A percentile compares a stretch with the other conserved stretches of the same genome.
phyloP scores from a whole-genome alignment of 2,329 filamentous ascomycete genomes.

The Tolypocladium ophioglossoides region DNA sequence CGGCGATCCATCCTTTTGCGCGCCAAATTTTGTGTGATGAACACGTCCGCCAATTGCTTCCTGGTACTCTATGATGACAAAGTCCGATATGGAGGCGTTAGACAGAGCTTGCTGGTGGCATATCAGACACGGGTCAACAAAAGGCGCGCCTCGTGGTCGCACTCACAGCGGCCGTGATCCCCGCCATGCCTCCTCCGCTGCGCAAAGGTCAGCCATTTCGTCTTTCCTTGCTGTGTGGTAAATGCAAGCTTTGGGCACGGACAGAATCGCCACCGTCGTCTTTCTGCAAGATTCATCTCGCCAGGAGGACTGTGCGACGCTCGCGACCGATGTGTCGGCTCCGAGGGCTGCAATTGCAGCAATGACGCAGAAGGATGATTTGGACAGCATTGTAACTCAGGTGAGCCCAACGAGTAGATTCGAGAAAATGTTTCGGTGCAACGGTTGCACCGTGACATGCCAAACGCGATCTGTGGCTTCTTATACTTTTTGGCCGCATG shows the following conservation, averaged over 20 bases:
- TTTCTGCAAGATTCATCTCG: constrained; percentile 12
- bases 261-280: constrained; percentile 21
- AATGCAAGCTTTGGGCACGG: neutral
- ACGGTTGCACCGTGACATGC: neutral
- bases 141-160: neutral
- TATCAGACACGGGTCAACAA: neutral
- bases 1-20: constrained; percentile 34
- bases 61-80: constrained; percentile 55
- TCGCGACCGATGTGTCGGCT: constrained; percentile 2
- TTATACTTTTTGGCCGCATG: neutral
- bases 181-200: constrained; percentile 48
- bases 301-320: constrained; percentile 1
- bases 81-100: constrained; percentile 51
- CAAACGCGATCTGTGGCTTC: neutral
- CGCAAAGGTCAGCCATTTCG: neutral
- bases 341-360: constrained; percentile 1
- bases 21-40: constrained; percentile 45
- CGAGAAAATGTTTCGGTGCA: neutral
- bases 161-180: constrained; percentile 45
- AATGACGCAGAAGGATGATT: neutral
- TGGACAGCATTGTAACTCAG: neutral
- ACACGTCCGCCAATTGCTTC: constrained; percentile 52
- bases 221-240: neutral
- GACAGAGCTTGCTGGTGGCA: constrained; percentile 38
- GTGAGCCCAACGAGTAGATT: neutral